Evolutionary conservation across 768 basidiomycete species (phyloP), one percentile per base, ranked within the genome.

Genomic region (Boletus insuetus): DNA sequence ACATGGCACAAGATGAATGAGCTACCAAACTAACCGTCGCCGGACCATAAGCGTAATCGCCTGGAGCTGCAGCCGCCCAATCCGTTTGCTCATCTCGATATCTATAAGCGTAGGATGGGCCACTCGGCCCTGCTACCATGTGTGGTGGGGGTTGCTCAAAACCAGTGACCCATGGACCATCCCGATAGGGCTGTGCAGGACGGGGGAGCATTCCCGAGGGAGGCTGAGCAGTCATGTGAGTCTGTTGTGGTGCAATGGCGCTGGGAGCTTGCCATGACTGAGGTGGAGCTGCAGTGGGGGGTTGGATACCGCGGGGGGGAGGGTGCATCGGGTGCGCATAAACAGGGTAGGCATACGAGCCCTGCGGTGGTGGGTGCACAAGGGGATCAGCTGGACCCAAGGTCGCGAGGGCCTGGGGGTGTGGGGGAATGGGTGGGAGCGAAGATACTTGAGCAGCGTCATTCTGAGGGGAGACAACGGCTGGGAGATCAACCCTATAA

Each of bases 211-310:
- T 75, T 6, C 75, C 75, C 1, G 76, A 71, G 2, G 76, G 74
- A 6, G 77, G 73, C 14, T 77, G 75, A 53, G 76, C 75, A 6
- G 83, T 68, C 60, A 83, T 74, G 51, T 81, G 87, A 0, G 85
- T 81, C 60, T 87, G 86, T 50, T 85, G 80, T 8, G 87, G 85
- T 0, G 83, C 79, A 39, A 89, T 84, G 22, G 77, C 79, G 41
- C 75, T 78, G 6, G 84, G 70, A 8, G 79, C 76, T 62, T 86
- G 85, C 86, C 88, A 88, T 17, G 83, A 75, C 55, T 83, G 86
- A 6, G 84, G 79, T 9, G 82, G 78, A 3, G 76, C 77, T 29
- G 79, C 69, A 14, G 79, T 69, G 14, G 79, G 69, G 10, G 76
- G 72, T 40, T 78, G 80, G 59, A 82, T 74, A 32, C 77, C 65